Conservation (phyloP, 2,329 filamentous ascomycete genomes). For the Xylaria sp. region DNA sequence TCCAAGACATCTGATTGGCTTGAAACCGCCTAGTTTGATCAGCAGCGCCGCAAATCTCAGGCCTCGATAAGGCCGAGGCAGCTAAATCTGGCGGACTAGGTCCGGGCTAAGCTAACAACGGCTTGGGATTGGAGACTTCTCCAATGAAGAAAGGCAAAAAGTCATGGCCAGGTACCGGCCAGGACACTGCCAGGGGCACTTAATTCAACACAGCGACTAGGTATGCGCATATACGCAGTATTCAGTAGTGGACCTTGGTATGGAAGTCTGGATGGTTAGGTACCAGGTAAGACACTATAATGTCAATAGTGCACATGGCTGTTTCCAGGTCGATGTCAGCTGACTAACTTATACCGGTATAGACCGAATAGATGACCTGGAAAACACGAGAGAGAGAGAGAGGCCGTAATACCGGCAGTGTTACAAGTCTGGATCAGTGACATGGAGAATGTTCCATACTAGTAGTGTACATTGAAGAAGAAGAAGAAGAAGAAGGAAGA, state of each 20-base stretch:
- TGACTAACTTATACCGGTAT: not conserved
- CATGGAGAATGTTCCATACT: too few species aligned
- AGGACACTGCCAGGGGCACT: too few species aligned
- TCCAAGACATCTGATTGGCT: constrained; percentile 26
- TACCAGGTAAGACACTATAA: not conserved
- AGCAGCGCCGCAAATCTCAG: constrained; percentile 33
- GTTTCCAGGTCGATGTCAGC: not conserved
- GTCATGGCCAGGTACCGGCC: not conserved
- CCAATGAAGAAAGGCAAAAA: not conserved
- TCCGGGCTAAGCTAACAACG: constrained; percentile 25
- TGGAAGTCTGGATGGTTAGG: too few species aligned
- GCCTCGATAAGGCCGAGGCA: constrained; percentile 27
- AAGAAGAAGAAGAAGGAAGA: not conserved
- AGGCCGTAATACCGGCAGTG: not conserved
- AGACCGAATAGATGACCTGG: not conserved
- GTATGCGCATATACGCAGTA: too few species aligned
- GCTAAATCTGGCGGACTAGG: constrained; percentile 20
- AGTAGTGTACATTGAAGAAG: too few species aligned
- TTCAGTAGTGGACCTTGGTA: too few species aligned
- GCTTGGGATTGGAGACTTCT: constrained; percentile 12
- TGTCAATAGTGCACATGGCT: not conserved
- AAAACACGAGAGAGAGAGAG: constrained; percentile 19
- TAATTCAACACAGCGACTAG: too few species aligned
- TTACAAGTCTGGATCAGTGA: too few species aligned
- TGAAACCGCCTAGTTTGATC: constrained; percentile 27